These are phyloP conservation scores for Turnera subulata DNA, from an alignment of 345 rosid genomes.

Conservation along the genomic window DNA sequence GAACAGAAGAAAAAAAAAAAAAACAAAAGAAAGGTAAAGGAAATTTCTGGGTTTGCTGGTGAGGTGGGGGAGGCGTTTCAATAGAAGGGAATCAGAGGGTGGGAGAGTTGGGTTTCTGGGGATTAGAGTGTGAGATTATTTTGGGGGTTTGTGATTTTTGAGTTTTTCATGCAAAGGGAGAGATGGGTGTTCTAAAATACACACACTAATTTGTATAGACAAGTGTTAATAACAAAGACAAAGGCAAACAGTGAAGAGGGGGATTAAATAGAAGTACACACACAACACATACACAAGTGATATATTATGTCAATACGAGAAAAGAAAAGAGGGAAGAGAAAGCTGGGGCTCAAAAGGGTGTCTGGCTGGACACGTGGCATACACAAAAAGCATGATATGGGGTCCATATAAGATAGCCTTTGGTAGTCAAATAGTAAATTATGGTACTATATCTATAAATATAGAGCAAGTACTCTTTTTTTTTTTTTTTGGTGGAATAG, in stretches of 20 bases:
- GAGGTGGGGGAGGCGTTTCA: no score
- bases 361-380: conserved; percentile 7
- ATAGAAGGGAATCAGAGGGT: background rate
- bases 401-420: conserved; percentile 9
- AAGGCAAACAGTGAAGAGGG: background rate
- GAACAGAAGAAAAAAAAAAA: conserved; percentile 1
- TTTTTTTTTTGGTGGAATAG: no score
- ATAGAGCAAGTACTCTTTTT: no score
- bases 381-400: background rate
- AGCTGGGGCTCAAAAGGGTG: conserved; percentile 4
- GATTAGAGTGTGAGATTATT: no score
- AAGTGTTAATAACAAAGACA: no score
- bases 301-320: background rate
- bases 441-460: no score
- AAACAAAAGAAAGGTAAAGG: conserved; percentile 29
- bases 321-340: background rate
- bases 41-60: no score
- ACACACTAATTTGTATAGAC: no score
- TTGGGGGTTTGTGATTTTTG: no score
- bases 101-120: background rate
- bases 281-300: no score
- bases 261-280: background rate
- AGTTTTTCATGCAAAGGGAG: conserved; percentile 11
- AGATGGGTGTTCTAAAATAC: no score
- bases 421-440: no score